These are phyloP conservation scores for Raffaelea arxii DNA, from an alignment of 2,329 filamentous ascomycete genomes.

Conservation along the genomic window DNA sequence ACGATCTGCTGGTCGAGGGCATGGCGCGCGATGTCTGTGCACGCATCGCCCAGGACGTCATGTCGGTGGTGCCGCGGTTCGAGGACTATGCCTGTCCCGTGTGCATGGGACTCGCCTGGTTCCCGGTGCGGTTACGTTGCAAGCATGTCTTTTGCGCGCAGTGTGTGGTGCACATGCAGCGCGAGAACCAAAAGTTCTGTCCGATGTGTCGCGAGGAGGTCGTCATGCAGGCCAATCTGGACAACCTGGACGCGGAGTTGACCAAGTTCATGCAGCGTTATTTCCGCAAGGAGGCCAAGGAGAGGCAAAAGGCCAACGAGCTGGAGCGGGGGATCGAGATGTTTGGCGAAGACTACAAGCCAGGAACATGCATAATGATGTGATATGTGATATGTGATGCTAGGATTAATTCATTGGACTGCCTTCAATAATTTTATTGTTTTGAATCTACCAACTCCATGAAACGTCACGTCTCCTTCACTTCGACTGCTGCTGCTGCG, in stretches of 20 bases:
- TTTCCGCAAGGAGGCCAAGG: slow-evolving; percentile 61
- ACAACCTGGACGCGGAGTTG: slow-evolving; percentile 60
- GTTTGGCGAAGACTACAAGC: slow-evolving; percentile 57
- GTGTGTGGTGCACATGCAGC: slow-evolving; percentile 73
- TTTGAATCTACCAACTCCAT: too few relatives aligned
- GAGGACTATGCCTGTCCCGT: slow-evolving; percentile 78
- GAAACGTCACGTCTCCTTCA: background rate
- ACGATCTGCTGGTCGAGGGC: slow-evolving; percentile 54
- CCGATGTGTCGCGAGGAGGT: slow-evolving; percentile 67
- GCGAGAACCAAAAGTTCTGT: slow-evolving; percentile 56
- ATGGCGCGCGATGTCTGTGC: slow-evolving; percentile 69
- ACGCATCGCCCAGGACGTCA: slow-evolving; percentile 61
- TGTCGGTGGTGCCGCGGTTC: slow-evolving; percentile 68
- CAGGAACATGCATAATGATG: slow-evolving; percentile 52
- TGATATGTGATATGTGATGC: slow-evolving; percentile 17
- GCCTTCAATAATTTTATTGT: too few relatives aligned
- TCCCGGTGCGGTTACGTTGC: slow-evolving; percentile 69
- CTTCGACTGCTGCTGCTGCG: slow-evolving; percentile 40
- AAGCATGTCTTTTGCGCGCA: slow-evolving; percentile 74
- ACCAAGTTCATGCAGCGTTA: slow-evolving; percentile 63
- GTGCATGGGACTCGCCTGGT: slow-evolving; percentile 70
- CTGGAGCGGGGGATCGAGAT: slow-evolving; percentile 63
- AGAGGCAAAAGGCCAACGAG: slow-evolving; percentile 64
- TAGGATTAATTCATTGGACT: background rate
- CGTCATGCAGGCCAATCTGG: slow-evolving; percentile 60